Base-by-base conservation (phyloP, 768 basidiomycete genomes). In the Lactifluus piperatus region DNA sequence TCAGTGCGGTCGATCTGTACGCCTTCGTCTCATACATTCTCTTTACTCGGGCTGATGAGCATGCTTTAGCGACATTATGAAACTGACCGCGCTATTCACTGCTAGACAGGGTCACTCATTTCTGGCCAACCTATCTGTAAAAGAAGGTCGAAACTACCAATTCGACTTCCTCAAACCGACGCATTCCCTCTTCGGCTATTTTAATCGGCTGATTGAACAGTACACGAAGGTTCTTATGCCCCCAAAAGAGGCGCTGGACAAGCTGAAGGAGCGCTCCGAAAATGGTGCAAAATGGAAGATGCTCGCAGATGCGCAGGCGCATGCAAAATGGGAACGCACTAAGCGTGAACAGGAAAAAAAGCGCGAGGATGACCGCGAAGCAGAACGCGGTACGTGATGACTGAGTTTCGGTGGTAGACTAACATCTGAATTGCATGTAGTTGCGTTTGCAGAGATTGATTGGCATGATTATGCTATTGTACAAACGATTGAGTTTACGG, bases 391-490 rank as follows among this genome's bases (percentile, higher is more conserved):
- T 84, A 69, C 67, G 90, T 80, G 45, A n/a, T 54, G 30, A 22
- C 49, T 13, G 29, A 34, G n/a, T 50, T 34, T 27, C 24, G n/a
- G 24, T 56, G 24, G 29, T 30, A 57, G 62, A 54, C 65, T 63
- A 30, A 58, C 36, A 55, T 32, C 53, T 47, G 24, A 48, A 65
- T 43, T 56, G 9, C 59, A 16, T 53, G 6, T 60, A 88, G 90
- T 84, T 72, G 95, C 94, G 5, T 94, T 97, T 68, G 91, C 93
- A 45, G 91, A 94, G 69, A 97, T 99, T 66, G 97, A 99, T 69
- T 99, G 97, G 97, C 93, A 99, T 68, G 97, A 98, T 70, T 98
- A 97, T 74, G 92, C 94, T 41, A 91, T 97, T 56, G 97, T 97
- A 6, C 93, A 97, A 69, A 97, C 94, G 20, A 94, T 97, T 66